Evolutionary conservation across 106 monocot genomes (phyloP).

Genomic region (Dendrobium huoshanense): DNA sequence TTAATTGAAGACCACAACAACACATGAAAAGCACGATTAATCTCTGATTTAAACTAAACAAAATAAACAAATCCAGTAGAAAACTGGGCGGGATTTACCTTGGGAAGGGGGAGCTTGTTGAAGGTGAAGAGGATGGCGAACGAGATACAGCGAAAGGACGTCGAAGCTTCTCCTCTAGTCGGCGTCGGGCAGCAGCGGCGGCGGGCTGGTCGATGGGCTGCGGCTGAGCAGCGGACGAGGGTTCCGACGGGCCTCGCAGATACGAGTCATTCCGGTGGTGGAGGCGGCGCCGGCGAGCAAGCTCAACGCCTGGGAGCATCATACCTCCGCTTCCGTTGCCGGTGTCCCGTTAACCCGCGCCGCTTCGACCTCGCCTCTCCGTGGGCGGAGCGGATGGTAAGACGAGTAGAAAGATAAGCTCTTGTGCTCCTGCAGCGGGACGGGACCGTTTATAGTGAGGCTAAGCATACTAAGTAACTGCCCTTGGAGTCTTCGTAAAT

Average conservation of each 20-base stretch:
- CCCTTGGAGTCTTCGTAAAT: too few relatives aligned
- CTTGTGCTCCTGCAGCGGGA: too few relatives aligned
- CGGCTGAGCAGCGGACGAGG: neutral
- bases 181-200: slow-evolving; percentile 30
- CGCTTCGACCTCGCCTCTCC: too few relatives aligned
- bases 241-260: neutral
- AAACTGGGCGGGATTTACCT: slow-evolving; percentile 7
- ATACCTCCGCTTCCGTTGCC: neutral
- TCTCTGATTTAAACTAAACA: neutral
- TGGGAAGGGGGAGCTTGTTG: neutral
- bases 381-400: too few relatives aligned
- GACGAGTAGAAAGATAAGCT: too few relatives aligned
- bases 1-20: too few relatives aligned
- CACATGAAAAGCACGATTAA: neutral
- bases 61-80: neutral
- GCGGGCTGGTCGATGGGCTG: slow-evolving; percentile 30
- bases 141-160: slow-evolving; percentile 5
- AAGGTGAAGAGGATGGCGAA: neutral
- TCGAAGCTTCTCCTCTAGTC: slow-evolving; percentile 49
- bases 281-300: slow-evolving; percentile 49
- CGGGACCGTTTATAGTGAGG: too few relatives aligned
- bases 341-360: too few relatives aligned
- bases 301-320: slow-evolving; percentile 65
- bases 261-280: slow-evolving; percentile 29
- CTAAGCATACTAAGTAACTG: too few relatives aligned